These are phyloP conservation scores for Zygosaccharomyces pseudobailii DNA, from an alignment of 1,139 yeast genomes.

Conservation along the genomic window DNA sequence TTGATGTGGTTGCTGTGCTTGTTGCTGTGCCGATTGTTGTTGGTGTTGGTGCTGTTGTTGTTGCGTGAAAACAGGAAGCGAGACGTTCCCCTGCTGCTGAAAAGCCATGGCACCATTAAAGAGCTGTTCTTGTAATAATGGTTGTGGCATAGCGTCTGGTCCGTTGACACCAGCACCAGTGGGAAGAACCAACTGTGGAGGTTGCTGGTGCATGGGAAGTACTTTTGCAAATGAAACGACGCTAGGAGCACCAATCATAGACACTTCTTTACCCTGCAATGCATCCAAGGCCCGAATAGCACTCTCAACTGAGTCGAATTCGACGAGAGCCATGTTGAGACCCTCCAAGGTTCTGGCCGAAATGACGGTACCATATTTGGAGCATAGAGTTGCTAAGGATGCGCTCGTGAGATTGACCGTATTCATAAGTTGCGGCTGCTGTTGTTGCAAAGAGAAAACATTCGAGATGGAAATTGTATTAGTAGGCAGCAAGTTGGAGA, in stretches of 20 bases:
- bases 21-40: conserved; percentile 16
- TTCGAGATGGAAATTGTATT: conserved; percentile 71
- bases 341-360: conserved; percentile 54
- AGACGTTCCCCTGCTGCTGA: conserved; percentile 33
- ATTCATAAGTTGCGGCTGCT: conserved; percentile 36
- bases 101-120: conserved; percentile 33
- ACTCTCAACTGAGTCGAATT: conserved; percentile 62
- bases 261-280: conserved; percentile 71
- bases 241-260: conserved; percentile 60
- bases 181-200: conserved; percentile 12
- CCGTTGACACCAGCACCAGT: conserved; percentile 13
- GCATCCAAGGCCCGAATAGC: conserved; percentile 76
- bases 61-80: conserved; percentile 32
- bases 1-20: conserved; percentile 15
- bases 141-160: conserved; percentile 20
- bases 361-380: conserved; percentile 49
- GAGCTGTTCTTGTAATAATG: conserved; percentile 34
- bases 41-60: conserved; percentile 10
- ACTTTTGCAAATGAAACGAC: conserved; percentile 66
- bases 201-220: conserved; percentile 37
- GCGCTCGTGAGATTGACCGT: conserved; percentile 27
- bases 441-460: conserved; percentile 51
- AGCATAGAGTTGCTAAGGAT: conserved; percentile 38
- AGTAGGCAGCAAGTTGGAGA: conserved; percentile 38
- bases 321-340: conserved; percentile 60